phyloP scores from a whole-genome alignment of 768 basidiomycete species.

The Boletus vermiculosoides region DNA sequence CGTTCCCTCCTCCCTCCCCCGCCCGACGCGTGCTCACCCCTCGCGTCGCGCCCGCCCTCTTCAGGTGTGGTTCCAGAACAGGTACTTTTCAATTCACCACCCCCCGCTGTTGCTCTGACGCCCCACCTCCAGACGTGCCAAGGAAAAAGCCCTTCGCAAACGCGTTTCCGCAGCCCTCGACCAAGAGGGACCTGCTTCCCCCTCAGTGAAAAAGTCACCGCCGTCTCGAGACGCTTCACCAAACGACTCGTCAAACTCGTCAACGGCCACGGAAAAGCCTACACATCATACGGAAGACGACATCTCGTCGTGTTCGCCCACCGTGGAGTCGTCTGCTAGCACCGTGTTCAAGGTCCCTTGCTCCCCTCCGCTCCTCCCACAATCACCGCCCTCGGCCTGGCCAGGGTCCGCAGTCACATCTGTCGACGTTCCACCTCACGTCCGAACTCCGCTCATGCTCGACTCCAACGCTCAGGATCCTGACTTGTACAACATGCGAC shows the following conservation, averaged over 20 bases:
- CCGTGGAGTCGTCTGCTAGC: conserved; percentile 6
- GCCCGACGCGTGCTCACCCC: conserved; percentile 19
- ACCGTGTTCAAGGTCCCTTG: conserved; percentile 25
- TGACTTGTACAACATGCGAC: conserved; percentile 40
- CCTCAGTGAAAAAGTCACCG: conserved; percentile 12
- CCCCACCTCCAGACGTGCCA: conserved; percentile 60
- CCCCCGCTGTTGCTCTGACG: conserved; percentile 11
- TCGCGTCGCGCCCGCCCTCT: conserved; percentile 18
- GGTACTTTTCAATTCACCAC: conserved; percentile 40
- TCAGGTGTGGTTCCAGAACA: conserved; percentile 91
- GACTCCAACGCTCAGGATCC: conserved; percentile 26
- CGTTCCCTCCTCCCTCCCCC: conserved; percentile 25
- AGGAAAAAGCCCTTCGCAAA: conserved; percentile 70
- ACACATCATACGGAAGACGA: conserved; percentile 22
- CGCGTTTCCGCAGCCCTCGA: conserved; percentile 37
- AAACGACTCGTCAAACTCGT: conserved; percentile 30
- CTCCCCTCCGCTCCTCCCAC: conserved; percentile 17
- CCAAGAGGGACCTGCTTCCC: conserved; percentile 10
- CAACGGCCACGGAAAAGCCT: conserved; percentile 43
- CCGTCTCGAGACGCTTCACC: conserved; percentile 27
- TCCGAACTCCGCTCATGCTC: conserved; percentile 23
- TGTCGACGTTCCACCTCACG: conserved; percentile 23
- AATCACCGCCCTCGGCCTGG: conserved; percentile 24
- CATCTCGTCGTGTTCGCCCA: conserved; percentile 1
- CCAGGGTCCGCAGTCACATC: conserved; percentile 35